phyloP scores from a whole-genome alignment of 176 grass and related monocot species.

The Carex pumila region DNA sequence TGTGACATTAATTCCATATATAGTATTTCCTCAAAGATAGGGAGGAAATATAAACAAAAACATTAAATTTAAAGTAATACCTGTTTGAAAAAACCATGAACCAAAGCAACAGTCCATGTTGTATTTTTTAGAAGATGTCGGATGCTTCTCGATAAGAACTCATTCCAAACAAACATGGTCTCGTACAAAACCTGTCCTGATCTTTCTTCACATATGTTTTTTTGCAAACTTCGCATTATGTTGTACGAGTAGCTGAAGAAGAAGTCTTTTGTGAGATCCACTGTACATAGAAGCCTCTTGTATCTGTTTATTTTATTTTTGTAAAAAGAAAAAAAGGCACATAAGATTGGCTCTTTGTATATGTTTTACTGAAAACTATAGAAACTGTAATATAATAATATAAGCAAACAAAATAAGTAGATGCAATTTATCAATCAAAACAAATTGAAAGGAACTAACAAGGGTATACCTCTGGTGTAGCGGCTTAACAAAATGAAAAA shows the following conservation, averaged over 20 bases:
- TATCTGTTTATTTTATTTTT: slow-evolving; percentile 46
- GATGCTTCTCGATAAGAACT: slow-evolving; percentile 71
- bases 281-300: slow-evolving; percentile 75
- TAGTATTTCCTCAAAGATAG: background rate
- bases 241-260: slow-evolving; percentile 99
- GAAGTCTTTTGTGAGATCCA: slow-evolving; percentile 95
- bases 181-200: slow-evolving; percentile 67
- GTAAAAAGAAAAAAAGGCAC: background rate
- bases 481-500: slow-evolving; percentile 10
- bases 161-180: slow-evolving; percentile 98
- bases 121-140: slow-evolving; percentile 79
- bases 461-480: slow-evolving; percentile 5
- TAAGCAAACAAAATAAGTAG: background rate
- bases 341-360: slow-evolving; percentile 2
- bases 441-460: slow-evolving; percentile 16
- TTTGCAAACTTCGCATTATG: slow-evolving; percentile 94
- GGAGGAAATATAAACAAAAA: background rate
- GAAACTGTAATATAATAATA: background rate
- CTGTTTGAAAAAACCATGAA: slow-evolving; percentile 98
- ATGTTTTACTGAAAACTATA: background rate
- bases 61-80: slow-evolving; percentile 23
- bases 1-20: background rate
- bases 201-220: slow-evolving; percentile 58
- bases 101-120: slow-evolving; percentile 75
- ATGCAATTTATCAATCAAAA: slow-evolving; percentile 11